phyloP scores from a whole-genome alignment of 108 stramenopile species.

The Poteriospumella lacustris region DNA sequence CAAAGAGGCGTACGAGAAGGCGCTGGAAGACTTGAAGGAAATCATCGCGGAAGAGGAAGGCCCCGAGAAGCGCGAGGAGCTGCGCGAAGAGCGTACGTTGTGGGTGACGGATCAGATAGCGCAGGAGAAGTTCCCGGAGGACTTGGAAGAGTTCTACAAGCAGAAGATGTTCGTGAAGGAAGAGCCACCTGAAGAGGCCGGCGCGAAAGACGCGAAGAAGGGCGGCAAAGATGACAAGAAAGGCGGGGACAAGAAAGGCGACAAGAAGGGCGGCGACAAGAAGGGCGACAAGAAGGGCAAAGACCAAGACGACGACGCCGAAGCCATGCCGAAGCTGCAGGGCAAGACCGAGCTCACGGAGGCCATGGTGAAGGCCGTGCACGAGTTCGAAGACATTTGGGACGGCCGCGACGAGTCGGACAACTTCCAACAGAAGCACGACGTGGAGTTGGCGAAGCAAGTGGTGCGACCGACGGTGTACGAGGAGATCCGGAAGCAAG shows the following conservation, averaged over 20 bases:
- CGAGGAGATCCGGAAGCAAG: conserved; percentile 56
- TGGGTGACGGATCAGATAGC: conserved; percentile 70
- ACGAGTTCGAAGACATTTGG: conserved; percentile 60
- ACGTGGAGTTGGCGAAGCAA: conserved; percentile 63
- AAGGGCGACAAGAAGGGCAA: conserved; percentile 31
- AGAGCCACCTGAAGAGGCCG: conserved; percentile 34
- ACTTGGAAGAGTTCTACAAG: conserved; percentile 59
- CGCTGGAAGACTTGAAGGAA: conserved; percentile 62
- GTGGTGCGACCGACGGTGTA: conserved; percentile 54
- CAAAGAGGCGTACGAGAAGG: conserved; percentile 61
- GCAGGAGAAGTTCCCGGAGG: conserved; percentile 56
- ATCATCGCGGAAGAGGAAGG: conserved; percentile 69
- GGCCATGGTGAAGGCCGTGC: conserved; percentile 36
- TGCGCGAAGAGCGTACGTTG: conserved; percentile 64
- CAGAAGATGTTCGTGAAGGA: conserved; percentile 28
- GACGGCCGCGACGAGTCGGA: conserved; percentile 57
- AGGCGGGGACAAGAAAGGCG: background rate
- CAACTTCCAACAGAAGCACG: conserved; percentile 65
- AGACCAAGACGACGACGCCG: conserved; percentile 26
- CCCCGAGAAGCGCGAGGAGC: conserved; percentile 62
- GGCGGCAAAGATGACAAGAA: background rate
- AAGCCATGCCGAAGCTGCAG: conserved; percentile 44
- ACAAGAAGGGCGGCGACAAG: conserved; percentile 30
- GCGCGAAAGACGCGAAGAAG: background rate
- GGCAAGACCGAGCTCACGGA: conserved; percentile 54